Conservation (phyloP, 805 yeast genomes). For the Teunomyces cretensis region DNA sequence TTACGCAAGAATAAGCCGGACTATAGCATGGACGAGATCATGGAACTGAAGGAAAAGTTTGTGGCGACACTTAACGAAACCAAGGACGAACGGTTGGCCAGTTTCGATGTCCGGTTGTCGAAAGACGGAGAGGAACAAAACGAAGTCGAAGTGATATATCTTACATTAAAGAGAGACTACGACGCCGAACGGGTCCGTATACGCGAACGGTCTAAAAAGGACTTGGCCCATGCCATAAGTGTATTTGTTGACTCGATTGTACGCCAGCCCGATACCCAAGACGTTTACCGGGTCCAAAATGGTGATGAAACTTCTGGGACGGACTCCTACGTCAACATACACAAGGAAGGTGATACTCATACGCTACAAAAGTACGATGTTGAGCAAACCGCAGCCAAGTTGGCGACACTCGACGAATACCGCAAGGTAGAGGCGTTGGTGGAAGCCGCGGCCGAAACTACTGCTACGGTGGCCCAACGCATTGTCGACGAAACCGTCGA, state of each 20-base stretch:
- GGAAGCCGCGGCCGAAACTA: not conserved
- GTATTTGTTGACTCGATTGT: slow-evolving; percentile 18
- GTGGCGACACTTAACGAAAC: slow-evolving; percentile 14
- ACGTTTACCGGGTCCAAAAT: not conserved
- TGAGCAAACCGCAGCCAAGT: not conserved
- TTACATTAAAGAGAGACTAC: slow-evolving; percentile 24
- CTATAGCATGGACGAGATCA: slow-evolving; percentile 10
- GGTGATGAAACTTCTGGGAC: too few species aligned
- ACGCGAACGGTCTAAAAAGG: slow-evolving; percentile 9
- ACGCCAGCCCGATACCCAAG: slow-evolving; percentile 4
- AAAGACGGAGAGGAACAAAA: slow-evolving; percentile 13
- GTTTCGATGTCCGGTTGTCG: slow-evolving; percentile 17
- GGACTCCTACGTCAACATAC: not conserved
- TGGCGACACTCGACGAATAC: not conserved
- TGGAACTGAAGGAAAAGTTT: slow-evolving; percentile 19
- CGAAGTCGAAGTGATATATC: slow-evolving; percentile 29
- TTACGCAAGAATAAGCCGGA: slow-evolving; percentile 13
- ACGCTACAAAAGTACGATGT: slow-evolving; percentile 1
- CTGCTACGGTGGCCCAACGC: not conserved
- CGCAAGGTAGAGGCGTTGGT: not conserved
- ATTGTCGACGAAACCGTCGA: slow-evolving; percentile 1
- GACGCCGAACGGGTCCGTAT: slow-evolving; percentile 11
- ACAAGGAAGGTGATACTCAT: not conserved
- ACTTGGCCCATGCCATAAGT: slow-evolving; percentile 9
- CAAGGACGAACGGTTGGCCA: slow-evolving; percentile 30